Evolutionary conservation across 495 filamentous ascomycete genomes (phyloP).

Genomic region (Xylaria bambusicola): DNA sequence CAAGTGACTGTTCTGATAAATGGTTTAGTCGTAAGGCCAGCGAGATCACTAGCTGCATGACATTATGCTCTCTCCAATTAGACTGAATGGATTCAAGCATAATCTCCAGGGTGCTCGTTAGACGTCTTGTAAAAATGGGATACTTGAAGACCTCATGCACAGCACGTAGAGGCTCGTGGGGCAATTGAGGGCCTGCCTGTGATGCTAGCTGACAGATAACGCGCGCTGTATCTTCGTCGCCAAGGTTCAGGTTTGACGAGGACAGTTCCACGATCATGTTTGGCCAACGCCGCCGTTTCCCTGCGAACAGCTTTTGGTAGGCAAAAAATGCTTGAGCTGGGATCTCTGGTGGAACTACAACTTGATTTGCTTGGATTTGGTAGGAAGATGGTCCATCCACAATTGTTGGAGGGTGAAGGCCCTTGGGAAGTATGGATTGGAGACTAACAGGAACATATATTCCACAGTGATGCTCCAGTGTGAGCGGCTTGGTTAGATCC

Average conservation of each 20-base stretch:
- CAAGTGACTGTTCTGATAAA: conserved; percentile 13
- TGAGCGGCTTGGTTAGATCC: conserved; percentile 27
- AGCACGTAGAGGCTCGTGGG: conserved; percentile 36
- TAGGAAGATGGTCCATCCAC: conserved; percentile 53
- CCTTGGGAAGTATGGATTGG: conserved; percentile 23
- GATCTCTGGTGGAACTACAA: conserved; percentile 47
- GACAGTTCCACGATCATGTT: conserved; percentile 53
- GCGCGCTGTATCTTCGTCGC: conserved; percentile 44
- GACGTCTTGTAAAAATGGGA: conserved; percentile 41
- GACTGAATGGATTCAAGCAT: conserved; percentile 42
- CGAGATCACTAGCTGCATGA: conserved; percentile 52
- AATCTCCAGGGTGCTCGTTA: conserved; percentile 44
- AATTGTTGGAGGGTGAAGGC: conserved; percentile 22
- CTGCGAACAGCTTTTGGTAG: conserved; percentile 50
- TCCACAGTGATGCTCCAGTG: conserved; percentile 42
- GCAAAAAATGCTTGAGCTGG: conserved; percentile 53
- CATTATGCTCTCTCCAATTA: conserved; percentile 56
- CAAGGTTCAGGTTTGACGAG: conserved; percentile 56
- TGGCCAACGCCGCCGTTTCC: conserved; percentile 49
- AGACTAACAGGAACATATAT: conserved; percentile 35
- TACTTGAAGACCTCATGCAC: conserved; percentile 51
- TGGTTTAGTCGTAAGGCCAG: conserved; percentile 38
- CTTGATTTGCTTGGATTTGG: conserved; percentile 56
- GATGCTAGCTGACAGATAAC: conserved; percentile 47
- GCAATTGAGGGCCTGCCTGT: conserved; percentile 47